Evolutionary conservation across 1,284 basidiomycete genomes (phyloP).

Genomic region (Trametes polyzona): DNA sequence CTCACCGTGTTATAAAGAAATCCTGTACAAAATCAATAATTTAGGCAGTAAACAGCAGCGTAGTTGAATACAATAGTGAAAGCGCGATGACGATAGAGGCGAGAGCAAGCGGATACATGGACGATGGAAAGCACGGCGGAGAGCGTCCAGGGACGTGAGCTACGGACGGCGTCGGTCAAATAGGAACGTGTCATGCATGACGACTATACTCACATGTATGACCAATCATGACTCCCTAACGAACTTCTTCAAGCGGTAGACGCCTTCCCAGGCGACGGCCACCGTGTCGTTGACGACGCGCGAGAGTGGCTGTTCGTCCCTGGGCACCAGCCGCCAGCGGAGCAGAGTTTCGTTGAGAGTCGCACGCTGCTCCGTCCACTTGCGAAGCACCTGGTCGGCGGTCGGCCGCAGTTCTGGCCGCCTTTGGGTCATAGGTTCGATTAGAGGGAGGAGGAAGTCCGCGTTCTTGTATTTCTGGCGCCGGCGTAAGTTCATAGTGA

Average conservation of each 20-base stretch:
- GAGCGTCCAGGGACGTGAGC: too few relatives aligned
- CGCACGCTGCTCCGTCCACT: neutral
- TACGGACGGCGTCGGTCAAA: too few relatives aligned
- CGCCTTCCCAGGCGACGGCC: constrained; percentile 12
- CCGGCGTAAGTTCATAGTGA: neutral
- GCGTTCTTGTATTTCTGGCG: neutral
- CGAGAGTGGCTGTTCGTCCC: constrained; percentile 4
- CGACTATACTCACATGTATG: neutral
- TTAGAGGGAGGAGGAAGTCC: neutral
- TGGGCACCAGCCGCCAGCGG: constrained; percentile 14
- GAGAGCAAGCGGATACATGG: too few relatives aligned
- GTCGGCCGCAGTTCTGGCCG: neutral
- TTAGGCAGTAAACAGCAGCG: too few relatives aligned
- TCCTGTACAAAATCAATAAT: too few relatives aligned
- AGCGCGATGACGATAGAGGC: too few relatives aligned
- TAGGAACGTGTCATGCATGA: too few relatives aligned
- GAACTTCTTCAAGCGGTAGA: constrained; percentile 13
- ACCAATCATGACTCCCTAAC: neutral
- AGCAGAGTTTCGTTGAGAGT: neutral
- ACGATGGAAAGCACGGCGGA: too few relatives aligned
- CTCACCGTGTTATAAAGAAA: too few relatives aligned
- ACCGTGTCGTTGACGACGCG: constrained; percentile 18
- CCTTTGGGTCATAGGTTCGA: neutral
- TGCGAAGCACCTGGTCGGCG: neutral
- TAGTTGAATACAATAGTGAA: too few relatives aligned